Conservation (phyloP, 495 filamentous ascomycete genomes). For the Aspergillus panamensis region DNA sequence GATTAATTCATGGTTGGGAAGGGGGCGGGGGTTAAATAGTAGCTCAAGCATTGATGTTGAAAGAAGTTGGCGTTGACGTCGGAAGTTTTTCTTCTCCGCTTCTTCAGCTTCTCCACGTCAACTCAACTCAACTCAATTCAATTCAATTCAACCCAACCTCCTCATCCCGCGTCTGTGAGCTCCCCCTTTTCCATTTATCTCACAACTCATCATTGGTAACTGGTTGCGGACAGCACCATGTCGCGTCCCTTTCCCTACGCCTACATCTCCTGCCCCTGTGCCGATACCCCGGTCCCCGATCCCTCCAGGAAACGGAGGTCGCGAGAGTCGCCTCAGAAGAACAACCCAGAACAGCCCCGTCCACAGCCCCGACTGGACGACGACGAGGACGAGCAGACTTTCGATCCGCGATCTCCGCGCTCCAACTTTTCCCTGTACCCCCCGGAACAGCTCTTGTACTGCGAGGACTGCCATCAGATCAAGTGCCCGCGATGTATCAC, state of each 20-base stretch:
- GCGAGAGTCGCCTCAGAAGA: conserved; percentile 38
- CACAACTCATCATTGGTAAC: neutral
- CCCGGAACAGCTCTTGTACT: conserved; percentile 90
- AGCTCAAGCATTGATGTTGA: neutral
- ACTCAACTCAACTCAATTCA: neutral
- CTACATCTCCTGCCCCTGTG: conserved; percentile 89
- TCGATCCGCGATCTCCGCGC: conserved; percentile 78
- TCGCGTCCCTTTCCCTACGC: conserved; percentile 79
- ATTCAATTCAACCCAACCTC: neutral
- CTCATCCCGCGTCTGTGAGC: neutral
- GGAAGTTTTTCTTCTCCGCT: neutral
- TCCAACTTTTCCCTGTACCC: conserved; percentile 89
- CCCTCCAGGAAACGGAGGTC: conserved; percentile 39
- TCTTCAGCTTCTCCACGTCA: neutral
- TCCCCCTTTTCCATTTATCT: neutral
- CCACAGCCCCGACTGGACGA: conserved; percentile 41
- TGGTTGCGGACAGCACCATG: conserved; percentile 45
- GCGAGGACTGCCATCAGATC: conserved; percentile 94
- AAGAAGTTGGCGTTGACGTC: too few relatives aligned
- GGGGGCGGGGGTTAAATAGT: neutral
- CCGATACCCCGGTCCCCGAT: conserved; percentile 51
- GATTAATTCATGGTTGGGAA: neutral
- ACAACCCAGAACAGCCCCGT: conserved; percentile 32
- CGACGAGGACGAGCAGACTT: conserved; percentile 72
- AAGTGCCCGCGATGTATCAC: conserved; percentile 86